These are phyloP conservation scores for Onygenales sp. DNA, from an alignment of 2,329 filamentous ascomycete species.

Conservation along the genomic window DNA sequence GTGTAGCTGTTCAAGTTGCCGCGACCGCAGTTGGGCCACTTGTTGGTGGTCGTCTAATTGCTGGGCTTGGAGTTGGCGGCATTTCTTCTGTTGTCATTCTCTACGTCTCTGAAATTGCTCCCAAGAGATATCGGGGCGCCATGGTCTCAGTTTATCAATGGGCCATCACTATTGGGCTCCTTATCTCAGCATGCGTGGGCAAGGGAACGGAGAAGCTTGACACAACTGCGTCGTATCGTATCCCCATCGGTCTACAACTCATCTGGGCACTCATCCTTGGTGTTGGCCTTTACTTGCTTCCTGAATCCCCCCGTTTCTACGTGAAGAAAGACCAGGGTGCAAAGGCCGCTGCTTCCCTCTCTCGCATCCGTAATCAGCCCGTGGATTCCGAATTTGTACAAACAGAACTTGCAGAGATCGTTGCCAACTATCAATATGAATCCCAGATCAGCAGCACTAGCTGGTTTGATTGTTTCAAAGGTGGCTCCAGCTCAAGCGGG, in stretches of 20 bases:
- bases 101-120: constrained; percentile 29
- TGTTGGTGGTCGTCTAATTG: constrained; percentile 30
- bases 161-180: constrained; percentile 34
- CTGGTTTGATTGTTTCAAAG: constrained; percentile 44
- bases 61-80: constrained; percentile 32
- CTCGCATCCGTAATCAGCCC: constrained; percentile 36
- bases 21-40: constrained; percentile 49
- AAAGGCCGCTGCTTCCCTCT: constrained; percentile 11
- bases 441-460: constrained; percentile 28
- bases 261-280: constrained; percentile 50
- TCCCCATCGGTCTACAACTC: constrained; percentile 56
- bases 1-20: constrained; percentile 50
- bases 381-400: constrained; percentile 36
- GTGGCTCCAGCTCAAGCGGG: constrained; percentile 27
- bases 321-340: constrained; percentile 17
- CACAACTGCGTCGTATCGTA: constrained; percentile 46
- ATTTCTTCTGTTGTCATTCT: constrained; percentile 31
- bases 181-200: constrained; percentile 56
- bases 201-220: constrained; percentile 52
- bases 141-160: constrained; percentile 35
- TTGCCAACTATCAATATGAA: constrained; percentile 44
- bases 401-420: constrained; percentile 41
- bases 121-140: constrained; percentile 31
- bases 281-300: constrained; percentile 41
- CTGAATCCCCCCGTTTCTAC: constrained; percentile 42